A percentile compares a stretch with the other conserved stretches of the same genome.
phyloP scores from a whole-genome alignment of 2,329 filamentous ascomycete species.

The Fusarium mangiferae region DNA sequence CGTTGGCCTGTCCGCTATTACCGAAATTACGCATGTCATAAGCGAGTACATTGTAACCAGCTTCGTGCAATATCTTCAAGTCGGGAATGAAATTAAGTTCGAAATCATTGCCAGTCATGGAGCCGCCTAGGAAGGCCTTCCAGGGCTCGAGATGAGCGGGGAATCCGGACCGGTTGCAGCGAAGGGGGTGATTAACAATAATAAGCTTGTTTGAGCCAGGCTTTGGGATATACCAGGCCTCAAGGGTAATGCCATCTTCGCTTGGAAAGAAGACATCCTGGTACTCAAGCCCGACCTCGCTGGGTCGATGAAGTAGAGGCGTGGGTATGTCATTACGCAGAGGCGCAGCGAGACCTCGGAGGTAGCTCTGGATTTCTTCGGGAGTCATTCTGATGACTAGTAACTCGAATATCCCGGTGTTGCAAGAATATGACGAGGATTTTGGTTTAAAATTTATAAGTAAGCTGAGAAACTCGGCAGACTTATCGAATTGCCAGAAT shows the following conservation, averaged over 20 bases:
- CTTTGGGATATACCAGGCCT: neutral
- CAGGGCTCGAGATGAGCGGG: neutral
- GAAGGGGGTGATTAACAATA: neutral
- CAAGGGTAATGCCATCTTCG: neutral
- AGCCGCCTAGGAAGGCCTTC: neutral
- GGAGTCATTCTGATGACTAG: neutral
- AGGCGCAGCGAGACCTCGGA: neutral
- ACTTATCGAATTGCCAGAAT: neutral
- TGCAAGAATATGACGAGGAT: rapidly evolving
- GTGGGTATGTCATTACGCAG: neutral
- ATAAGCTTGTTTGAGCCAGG: neutral
- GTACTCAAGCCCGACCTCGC: neutral
- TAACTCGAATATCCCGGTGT: rapidly evolving
- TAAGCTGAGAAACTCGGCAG: too few species aligned
- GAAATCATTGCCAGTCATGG: neutral
- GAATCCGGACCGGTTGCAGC: neutral
- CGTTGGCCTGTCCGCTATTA: neutral
- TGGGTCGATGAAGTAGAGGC: neutral
- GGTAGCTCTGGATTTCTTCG: neutral
- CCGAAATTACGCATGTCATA: neutral
- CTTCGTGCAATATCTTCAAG: neutral
- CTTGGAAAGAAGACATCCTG: neutral
- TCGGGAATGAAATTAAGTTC: neutral
- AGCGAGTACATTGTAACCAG: neutral
- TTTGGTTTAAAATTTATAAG: rapidly evolving